Conservation (phyloP, 73 alveolate species). For the Tetrahymena elliotti region DNA sequence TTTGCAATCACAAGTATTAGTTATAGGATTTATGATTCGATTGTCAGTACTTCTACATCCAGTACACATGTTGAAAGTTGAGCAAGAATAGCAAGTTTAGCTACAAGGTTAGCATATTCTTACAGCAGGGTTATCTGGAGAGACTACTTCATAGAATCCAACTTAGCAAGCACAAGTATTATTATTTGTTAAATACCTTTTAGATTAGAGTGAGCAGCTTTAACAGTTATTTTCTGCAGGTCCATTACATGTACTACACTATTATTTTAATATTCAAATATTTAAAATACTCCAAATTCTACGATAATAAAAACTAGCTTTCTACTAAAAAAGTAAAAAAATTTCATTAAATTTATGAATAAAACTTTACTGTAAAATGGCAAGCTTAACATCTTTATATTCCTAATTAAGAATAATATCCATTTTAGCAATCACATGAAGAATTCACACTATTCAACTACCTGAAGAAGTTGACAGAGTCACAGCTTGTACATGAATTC, state of each 20-base stretch:
- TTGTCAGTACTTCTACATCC: neutral
- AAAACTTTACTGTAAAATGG: neutral
- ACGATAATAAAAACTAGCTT: no score
- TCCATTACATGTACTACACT: neutral
- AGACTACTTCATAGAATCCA: neutral
- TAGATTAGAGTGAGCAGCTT: neutral
- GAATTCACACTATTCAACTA: neutral
- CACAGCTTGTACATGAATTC: neutral
- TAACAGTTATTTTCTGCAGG: neutral
- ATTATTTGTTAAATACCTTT: neutral
- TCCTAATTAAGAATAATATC: neutral
- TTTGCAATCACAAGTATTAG: neutral
- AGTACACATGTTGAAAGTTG: neutral
- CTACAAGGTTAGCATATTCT: neutral
- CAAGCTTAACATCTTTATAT: neutral
- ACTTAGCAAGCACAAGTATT: neutral
- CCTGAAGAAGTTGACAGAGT: neutral
- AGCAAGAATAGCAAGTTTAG: neutral
- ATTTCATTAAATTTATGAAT: neutral
- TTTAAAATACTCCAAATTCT: no score
- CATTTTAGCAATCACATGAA: neutral
- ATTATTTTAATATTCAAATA: neutral
- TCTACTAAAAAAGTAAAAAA: neutral
- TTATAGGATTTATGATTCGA: neutral
- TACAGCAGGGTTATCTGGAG: neutral